These are phyloP conservation scores for Sporothrix curviconia DNA, from an alignment of 2,329 filamentous ascomycete species.

Conservation along the genomic window DNA sequence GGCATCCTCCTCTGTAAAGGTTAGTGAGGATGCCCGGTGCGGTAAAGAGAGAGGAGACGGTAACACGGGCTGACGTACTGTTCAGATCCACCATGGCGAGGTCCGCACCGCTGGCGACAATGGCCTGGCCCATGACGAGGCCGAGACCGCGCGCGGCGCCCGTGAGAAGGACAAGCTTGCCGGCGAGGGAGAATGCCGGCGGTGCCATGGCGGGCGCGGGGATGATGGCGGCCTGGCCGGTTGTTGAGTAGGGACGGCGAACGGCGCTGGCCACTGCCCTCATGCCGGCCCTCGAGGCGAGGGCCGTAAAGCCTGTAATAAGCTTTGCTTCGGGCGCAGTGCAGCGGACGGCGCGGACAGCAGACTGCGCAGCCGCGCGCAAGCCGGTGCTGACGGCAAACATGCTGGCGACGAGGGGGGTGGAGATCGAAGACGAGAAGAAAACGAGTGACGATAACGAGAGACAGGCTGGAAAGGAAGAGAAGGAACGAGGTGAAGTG, in stretches of 20 bases:
- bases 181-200: slow-evolving; percentile 78
- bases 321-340: too few species aligned
- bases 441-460: background rate
- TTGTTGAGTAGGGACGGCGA: background rate
- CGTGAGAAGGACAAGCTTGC: slow-evolving; percentile 76
- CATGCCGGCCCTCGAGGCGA: too few species aligned
- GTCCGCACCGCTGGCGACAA: slow-evolving; percentile 81
- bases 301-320: too few species aligned
- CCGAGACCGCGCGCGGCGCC: slow-evolving; percentile 85
- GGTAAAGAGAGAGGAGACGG: background rate
- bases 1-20: slow-evolving; percentile 68
- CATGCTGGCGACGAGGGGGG: background rate
- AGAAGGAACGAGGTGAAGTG: background rate
- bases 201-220: slow-evolving; percentile 57
- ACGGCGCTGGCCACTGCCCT: too few species aligned
- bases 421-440: background rate
- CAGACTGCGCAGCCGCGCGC: background rate
- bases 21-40: background rate
- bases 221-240: background rate
- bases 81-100: slow-evolving; percentile 92
- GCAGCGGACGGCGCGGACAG: background rate
- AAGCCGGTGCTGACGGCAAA: background rate
- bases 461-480: background rate
- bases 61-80: slow-evolving; percentile 41
- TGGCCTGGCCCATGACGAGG: slow-evolving; percentile 85